Percentiles rank a stretch among this genome's conserved stretches.
Evolutionary conservation across 768 basidiomycete species (phyloP).

Genomic region (Bullera alba): DNA sequence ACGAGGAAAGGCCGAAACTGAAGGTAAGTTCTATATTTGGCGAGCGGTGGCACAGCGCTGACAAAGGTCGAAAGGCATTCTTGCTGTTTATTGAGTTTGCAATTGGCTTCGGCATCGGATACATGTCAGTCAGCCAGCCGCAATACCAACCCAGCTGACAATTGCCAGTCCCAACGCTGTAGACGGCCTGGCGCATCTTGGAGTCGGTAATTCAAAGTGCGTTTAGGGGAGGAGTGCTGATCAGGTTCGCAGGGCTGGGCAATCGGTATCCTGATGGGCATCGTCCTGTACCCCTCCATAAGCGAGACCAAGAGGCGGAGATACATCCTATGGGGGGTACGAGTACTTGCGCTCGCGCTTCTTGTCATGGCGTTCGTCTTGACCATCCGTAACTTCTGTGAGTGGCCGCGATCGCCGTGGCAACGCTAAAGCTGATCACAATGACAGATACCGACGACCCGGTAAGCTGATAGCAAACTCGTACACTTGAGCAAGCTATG

Average conservation of each 20-base stretch:
- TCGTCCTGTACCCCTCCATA: slow-evolving; percentile 82
- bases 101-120: slow-evolving; percentile 70
- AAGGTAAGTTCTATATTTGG: slow-evolving; percentile 53
- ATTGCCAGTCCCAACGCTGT: slow-evolving; percentile 53
- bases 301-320: slow-evolving; percentile 68
- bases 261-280: slow-evolving; percentile 62
- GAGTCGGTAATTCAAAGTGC: slow-evolving; percentile 41
- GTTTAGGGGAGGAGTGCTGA: not conserved
- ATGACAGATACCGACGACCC: slow-evolving; percentile 33
- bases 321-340: slow-evolving; percentile 63
- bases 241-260: slow-evolving; percentile 29
- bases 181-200: slow-evolving; percentile 90
- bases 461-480: slow-evolving; percentile 5
- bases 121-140: slow-evolving; percentile 30
- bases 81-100: slow-evolving; percentile 81
- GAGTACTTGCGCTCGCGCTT: slow-evolving; percentile 66
- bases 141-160: not conserved
- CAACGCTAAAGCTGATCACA: not conserved
- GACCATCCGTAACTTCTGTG: slow-evolving; percentile 73
- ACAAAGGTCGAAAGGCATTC: slow-evolving; percentile 54
- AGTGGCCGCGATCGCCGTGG: slow-evolving; percentile 3
- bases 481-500: not conserved
- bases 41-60: slow-evolving; percentile 1
- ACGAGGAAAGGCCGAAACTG: slow-evolving; percentile 70
- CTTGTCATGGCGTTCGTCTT: slow-evolving; percentile 74